A percentile compares a stretch with the other conserved stretches of the same genome.
phyloP scores from a whole-genome alignment of 1,139 yeast species.

The Diutina pseudorugosa region DNA sequence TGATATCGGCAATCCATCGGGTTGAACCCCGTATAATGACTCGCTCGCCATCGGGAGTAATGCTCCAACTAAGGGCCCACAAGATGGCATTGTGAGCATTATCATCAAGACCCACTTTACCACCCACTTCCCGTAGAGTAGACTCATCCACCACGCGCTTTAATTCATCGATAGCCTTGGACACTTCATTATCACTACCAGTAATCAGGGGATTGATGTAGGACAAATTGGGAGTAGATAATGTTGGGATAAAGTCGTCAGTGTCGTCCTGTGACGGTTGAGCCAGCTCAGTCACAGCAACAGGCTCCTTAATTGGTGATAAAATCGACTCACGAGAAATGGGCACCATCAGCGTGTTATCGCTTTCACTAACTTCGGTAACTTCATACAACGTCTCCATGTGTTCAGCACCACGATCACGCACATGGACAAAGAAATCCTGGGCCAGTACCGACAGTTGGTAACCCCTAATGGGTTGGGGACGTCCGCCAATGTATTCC shows the following conservation, averaged over 20 bases:
- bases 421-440: background rate
- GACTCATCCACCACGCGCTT: background rate
- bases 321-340: background rate
- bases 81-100: background rate
- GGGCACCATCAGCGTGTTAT: background rate
- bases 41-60: background rate
- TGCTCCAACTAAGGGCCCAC: background rate
- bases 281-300: background rate
- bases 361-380: background rate
- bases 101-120: background rate
- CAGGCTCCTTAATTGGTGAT: background rate
- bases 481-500: background rate
- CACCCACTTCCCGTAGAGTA: background rate
- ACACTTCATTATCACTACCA: background rate
- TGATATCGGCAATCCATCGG: background rate
- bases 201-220: background rate
- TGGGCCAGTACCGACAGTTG: background rate
- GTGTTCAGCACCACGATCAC: background rate
- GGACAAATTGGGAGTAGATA: background rate
- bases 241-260: background rate
- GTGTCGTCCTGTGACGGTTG: background rate
- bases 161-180: background rate
- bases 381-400: constrained; percentile 1
- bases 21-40: background rate
- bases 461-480: background rate